Conservation (phyloP, 2,329 filamentous ascomycete species). For the Aspergillus chevalieri region DNA sequence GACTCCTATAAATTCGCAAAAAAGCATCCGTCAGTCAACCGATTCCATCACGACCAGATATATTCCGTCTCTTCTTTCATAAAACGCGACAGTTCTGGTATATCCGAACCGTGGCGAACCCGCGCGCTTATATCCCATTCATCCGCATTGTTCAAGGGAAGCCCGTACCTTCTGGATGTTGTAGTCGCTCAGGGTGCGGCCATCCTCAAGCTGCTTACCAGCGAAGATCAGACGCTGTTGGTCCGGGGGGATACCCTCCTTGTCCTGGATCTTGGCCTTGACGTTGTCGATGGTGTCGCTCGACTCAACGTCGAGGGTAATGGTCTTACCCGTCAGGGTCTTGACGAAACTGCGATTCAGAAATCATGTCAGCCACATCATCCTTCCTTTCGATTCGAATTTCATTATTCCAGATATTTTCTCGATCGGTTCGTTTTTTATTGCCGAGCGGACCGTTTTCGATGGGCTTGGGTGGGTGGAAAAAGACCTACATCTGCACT, state of each 20-base stretch:
- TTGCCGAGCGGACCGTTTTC: slow-evolving; percentile 3
- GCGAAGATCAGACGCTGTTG: slow-evolving; percentile 99
- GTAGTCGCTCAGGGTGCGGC: slow-evolving; percentile 93
- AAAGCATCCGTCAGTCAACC: slow-evolving; percentile 26
- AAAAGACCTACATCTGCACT: slow-evolving; percentile 82
- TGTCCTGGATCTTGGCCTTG: slow-evolving; percentile 99
- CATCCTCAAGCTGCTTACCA: slow-evolving; percentile 98
- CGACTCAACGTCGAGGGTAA: slow-evolving; percentile 99
- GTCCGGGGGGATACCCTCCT: slow-evolving; percentile 97
- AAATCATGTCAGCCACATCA: slow-evolving; percentile 18
- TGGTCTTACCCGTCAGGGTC: slow-evolving; percentile 99
- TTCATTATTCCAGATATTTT: not conserved
- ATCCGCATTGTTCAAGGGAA: slow-evolving; percentile 4
- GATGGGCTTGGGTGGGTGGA: slow-evolving; percentile 15
- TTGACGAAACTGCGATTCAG: slow-evolving; percentile 80
- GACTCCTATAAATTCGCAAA: slow-evolving; percentile 63
- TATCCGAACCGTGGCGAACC: not conserved
- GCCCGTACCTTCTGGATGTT: slow-evolving; percentile 93
- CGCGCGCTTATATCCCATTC: not conserved
- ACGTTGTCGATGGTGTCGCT: slow-evolving; percentile 99
- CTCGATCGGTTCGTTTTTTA: slow-evolving; percentile 11
- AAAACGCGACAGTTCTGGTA: not conserved
- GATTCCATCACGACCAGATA: not conserved
- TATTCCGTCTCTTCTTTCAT: not conserved
- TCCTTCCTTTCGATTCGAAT: slow-evolving; percentile 8